These are phyloP conservation scores for Kwoniella pini DNA, from an alignment of 768 basidiomycete genomes.

Conservation along the genomic window DNA sequence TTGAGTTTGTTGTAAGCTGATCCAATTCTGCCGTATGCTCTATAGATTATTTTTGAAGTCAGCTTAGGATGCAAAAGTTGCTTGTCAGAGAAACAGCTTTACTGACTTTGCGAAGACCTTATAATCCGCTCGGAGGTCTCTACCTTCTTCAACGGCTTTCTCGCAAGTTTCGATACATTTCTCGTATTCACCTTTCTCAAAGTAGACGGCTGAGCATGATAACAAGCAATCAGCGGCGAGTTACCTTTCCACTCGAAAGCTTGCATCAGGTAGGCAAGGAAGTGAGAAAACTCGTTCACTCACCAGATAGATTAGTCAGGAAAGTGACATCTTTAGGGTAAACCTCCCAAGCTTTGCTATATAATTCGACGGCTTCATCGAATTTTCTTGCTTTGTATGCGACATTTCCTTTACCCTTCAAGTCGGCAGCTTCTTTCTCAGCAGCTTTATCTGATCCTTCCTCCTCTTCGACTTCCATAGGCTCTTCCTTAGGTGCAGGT, in stretches of 20 bases:
- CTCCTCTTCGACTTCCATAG: slow-evolving; percentile 60
- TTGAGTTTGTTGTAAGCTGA: slow-evolving; percentile 78
- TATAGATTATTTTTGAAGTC: no score
- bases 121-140: slow-evolving; percentile 86
- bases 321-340: slow-evolving; percentile 93
- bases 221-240: not conserved
- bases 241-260: no score
- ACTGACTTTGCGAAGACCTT: slow-evolving; percentile 81
- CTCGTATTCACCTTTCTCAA: slow-evolving; percentile 89
- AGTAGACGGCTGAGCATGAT: slow-evolving; percentile 70
- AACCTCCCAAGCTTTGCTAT: slow-evolving; percentile 84
- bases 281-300: no score
- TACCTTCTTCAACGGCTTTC: slow-evolving; percentile 95
- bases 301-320: slow-evolving; percentile 85
- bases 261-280: no score
- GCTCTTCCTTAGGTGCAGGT: slow-evolving; percentile 52
- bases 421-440: slow-evolving; percentile 74
- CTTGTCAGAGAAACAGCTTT: no score
- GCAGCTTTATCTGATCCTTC: slow-evolving; percentile 66
- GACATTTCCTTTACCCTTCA: slow-evolving; percentile 74
- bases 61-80: no score
- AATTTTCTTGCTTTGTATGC: slow-evolving; percentile 87
- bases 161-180: slow-evolving; percentile 87
- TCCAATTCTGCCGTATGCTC: slow-evolving; percentile 84
- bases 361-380: slow-evolving; percentile 70